Evolutionary conservation across 306 rosid species (phyloP), one percentile per base, ranked within the genome.

Genomic region (Inga oerstediana): DNA sequence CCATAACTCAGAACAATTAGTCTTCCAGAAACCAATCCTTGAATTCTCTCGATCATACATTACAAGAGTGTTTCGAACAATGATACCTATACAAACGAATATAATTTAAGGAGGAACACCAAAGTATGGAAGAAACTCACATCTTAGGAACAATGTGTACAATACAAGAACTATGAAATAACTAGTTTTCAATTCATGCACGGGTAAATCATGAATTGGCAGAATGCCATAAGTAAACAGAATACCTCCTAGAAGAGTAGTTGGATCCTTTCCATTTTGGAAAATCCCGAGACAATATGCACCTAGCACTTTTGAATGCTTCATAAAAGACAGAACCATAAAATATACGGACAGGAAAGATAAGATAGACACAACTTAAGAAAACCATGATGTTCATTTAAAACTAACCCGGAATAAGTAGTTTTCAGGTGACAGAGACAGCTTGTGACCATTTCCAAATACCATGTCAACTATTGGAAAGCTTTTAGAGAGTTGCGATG

Each of bases 201-300:
- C 65, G 74, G 19, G 37, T 43, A 73, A 62, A 68, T 39, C 19
- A 82, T 70, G 70, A 74, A 84, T 84, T 64, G 80, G 65, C 59
- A 83, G 54, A 43, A 79, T 81, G 49, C 37, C 51, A 61, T 11
- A 61, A 66, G 68, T 37, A 82, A 72, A 72, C 69, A 80, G 58
- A 72, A 77, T 89, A 97, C 99, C 99, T 89, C 99, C 99, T 80
- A 97, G 85, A 78, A 97, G 99, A 81, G 99, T 97, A 54, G 97
- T 92, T 81, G 89, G 93, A 90, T 97, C 99, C 74, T 90, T 90
- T 83, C 88, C 93, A 84, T 94, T 97, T 81, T 89, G 89, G 70
- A 97, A 97, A 88, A 94, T 66, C 66, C 99, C 99, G 45, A 97
- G 89, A 89, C 99, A 97, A 80, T 94, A 97, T 74, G 98, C 97